Conservation (phyloP, 495 filamentous ascomycete genomes). For the Penicillium pancosmium region DNA sequence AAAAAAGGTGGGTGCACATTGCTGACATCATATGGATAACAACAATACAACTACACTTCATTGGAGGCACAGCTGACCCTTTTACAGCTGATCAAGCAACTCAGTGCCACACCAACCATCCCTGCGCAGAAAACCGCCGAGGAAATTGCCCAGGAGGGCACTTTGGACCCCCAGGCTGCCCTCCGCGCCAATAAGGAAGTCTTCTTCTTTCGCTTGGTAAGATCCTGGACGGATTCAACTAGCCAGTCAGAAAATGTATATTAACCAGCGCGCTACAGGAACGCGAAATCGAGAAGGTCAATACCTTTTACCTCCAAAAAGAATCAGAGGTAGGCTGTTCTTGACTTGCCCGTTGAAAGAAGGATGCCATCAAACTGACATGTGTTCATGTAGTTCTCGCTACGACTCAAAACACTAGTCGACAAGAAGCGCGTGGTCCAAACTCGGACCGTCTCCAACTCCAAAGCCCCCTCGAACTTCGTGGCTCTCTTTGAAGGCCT, state of each 20-base stretch:
- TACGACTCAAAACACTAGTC: conserved; percentile 85
- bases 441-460: conserved; percentile 69
- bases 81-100: conserved; percentile 91
- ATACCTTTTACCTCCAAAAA: conserved; percentile 95
- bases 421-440: conserved; percentile 93
- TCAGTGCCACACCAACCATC: conserved; percentile 85
- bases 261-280: conserved; percentile 58
- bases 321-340: conserved; percentile 79
- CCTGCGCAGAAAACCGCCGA: conserved; percentile 67
- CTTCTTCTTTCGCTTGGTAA: conserved; percentile 96
- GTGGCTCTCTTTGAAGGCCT: conserved; percentile 94
- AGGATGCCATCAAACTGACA: too few relatives aligned
- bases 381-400: conserved; percentile 67
- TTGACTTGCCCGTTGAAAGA: neutral
- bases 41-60: neutral
- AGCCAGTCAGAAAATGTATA: neutral
- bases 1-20: conserved; percentile 73
- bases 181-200: conserved; percentile 97
- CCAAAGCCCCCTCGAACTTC: conserved; percentile 87
- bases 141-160: conserved; percentile 46
- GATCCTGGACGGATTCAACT: conserved; percentile 18
- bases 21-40: neutral
- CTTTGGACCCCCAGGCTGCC: conserved; percentile 77
- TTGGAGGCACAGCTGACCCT: conserved; percentile 16
- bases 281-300: conserved; percentile 97